These are phyloP conservation scores for Wickerhamomyces queroliae DNA, from an alignment of 805 yeast genomes.

Conservation along the genomic window DNA sequence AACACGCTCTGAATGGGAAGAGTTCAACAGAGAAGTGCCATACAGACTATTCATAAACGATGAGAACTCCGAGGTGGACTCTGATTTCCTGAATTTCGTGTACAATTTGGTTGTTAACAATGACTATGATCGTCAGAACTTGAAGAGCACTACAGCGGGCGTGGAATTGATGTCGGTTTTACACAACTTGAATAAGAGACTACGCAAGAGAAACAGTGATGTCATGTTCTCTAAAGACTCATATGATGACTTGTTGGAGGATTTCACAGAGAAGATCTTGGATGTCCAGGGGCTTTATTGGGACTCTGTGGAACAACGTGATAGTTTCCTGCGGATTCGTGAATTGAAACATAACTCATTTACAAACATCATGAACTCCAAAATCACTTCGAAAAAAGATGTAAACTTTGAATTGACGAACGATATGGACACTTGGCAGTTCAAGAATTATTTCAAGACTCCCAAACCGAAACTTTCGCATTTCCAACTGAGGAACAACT, in stretches of 20 bases:
- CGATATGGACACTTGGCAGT: constrained; percentile 9
- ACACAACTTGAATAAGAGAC: constrained; percentile 3
- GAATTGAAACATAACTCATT: constrained; percentile 18
- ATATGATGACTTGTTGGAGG: neutral
- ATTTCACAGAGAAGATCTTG: constrained; percentile 1
- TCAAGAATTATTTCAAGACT: constrained; percentile 30
- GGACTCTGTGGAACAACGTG: constrained; percentile 18
- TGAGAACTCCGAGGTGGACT: constrained; percentile 5
- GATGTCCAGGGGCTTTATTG: constrained; percentile 27
- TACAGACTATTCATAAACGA: constrained; percentile 3
- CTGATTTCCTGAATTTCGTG: constrained; percentile 5
- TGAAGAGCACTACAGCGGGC: neutral
- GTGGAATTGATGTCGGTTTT: constrained; percentile 1
- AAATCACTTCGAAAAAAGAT: constrained; percentile 12
- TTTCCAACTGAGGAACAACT: constrained; percentile 46
- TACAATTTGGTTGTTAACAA: constrained; percentile 1
- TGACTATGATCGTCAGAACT: neutral
- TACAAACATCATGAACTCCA: constrained; percentile 20
- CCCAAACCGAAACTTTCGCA: constrained; percentile 47
- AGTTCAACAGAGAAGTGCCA: neutral
- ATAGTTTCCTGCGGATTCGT: constrained; percentile 17
- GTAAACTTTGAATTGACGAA: constrained; percentile 6
- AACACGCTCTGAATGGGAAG: neutral
- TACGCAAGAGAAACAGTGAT: neutral
- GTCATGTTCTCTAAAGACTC: neutral